A percentile compares a stretch with the other conserved stretches of the same genome.
Conservation (phyloP, 495 filamentous ascomycete species). For the Usnea hakonensis region DNA sequence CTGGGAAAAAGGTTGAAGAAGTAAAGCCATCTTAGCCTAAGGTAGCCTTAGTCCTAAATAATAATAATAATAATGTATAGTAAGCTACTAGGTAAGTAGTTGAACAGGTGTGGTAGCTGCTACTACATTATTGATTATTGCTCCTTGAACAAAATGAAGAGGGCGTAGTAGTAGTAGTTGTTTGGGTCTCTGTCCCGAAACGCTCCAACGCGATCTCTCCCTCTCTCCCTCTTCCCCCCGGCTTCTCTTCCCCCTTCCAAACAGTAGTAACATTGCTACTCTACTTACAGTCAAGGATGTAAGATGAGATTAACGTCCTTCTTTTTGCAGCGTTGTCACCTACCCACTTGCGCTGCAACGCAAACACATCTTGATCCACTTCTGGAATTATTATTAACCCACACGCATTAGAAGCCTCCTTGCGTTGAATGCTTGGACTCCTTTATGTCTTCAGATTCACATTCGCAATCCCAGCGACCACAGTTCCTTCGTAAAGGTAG, state of each 20-base stretch:
- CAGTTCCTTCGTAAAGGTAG: conserved; percentile 16
- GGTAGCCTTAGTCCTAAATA: conserved; percentile 2
- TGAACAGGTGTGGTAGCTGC: conserved; percentile 2
- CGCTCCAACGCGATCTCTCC: conserved; percentile 3
- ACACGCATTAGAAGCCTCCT: not conserved
- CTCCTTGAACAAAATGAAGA: not conserved
- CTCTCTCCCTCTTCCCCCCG: too few species aligned
- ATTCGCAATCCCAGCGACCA: conserved; percentile 19
- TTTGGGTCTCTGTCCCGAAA: conserved; percentile 4
- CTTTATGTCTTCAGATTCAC: conserved; percentile 23
- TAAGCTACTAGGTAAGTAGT: too few species aligned
- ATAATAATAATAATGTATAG: too few species aligned
- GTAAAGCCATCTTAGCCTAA: not conserved
- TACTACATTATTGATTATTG: too few species aligned
- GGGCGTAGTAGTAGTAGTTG: too few species aligned
- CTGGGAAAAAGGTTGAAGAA: not conserved
- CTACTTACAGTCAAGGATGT: not conserved
- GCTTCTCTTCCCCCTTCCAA: not conserved
- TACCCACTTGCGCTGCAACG: conserved; percentile 1
- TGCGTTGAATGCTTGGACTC: conserved; percentile 2
- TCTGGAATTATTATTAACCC: not conserved
- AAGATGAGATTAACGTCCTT: conserved; percentile 2
- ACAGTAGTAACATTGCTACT: too few species aligned
- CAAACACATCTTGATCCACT: not conserved
- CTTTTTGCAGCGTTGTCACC: not conserved